Evolutionary conservation across 805 yeast genomes (phyloP), one percentile per base, ranked within the genome.

Genomic region (Yamadazyma kitorensis): DNA sequence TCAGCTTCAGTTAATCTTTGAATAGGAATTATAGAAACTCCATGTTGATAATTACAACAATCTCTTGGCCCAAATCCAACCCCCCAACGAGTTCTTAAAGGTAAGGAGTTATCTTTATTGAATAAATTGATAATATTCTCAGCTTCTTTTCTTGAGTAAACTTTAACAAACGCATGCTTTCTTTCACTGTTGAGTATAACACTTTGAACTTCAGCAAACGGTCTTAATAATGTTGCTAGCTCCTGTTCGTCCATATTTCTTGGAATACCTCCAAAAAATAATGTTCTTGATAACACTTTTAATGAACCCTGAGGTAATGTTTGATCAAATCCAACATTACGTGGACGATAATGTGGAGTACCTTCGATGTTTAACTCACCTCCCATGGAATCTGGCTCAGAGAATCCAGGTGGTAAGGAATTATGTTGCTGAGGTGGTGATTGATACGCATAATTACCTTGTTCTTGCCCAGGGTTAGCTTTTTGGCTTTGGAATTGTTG

Each of bases 1-100:
- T 93, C 98, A 14, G 97, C 96, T 40, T 93, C 98, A 0, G 98
- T 93, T 47, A 93, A 72, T 50, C 96, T 76, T 39, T 76, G 76
- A 31, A 93, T 64, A 11, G 98, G 96, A 41, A 93, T 87, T 23
- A 88, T 76, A 40, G 95, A 83, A 24, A 82, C 72, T 42, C 98
- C 98, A 38, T 82, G 82, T 53, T 82, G 89, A 61, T 93, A 93
- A 61, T 93, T 94, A 58, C 96, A 86, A 68, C 98, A 91, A 59
- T 93, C 98, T 67, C 98, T 79, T 35, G 98, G 98, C 4, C 98
- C 98, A 54, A 85, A 93, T 1, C 98, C 98, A 43, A 93, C 98
- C 47, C 98, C 98, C 98, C 98, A 93, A 55, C 96, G 76, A 4
- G 94, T 86, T 61, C 98, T 77, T 47, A 93, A 68, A 47, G 77